A percentile compares a stretch with the other conserved stretches of the same genome.
Evolutionary conservation across 106 monocot species (phyloP).

Genomic region (Apostasia ramifera): DNA sequence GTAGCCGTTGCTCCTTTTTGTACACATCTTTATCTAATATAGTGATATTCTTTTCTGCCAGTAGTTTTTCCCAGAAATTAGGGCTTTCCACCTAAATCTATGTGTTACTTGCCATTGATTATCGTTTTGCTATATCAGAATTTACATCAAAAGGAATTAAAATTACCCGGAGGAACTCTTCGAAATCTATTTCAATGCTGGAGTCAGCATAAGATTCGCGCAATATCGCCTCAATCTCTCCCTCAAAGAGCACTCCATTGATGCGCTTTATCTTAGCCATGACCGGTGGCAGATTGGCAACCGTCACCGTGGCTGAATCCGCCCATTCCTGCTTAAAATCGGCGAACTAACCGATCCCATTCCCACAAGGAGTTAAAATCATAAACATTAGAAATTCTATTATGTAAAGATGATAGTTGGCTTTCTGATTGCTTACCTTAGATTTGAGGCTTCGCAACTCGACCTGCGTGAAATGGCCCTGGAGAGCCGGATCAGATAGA

Average conservation of each 20-base stretch:
- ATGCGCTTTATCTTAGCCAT: slow-evolving; percentile 17
- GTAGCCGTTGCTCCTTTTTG: too few species aligned
- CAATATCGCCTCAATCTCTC: slow-evolving; percentile 10
- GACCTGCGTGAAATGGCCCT: slow-evolving; percentile 89
- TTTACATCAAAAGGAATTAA: too few species aligned
- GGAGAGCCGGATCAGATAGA: slow-evolving; percentile 84
- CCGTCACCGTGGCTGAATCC: slow-evolving; percentile 3
- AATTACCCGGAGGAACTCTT: slow-evolving; percentile 16
- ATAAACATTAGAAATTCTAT: background rate
- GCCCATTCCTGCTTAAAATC: slow-evolving; percentile 3
- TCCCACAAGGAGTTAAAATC: background rate
- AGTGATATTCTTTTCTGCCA: too few species aligned
- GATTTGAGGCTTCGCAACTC: slow-evolving; percentile 75
- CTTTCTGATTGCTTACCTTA: slow-evolving; percentile 41
- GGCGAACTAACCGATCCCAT: slow-evolving; percentile 2
- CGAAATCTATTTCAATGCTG: slow-evolving; percentile 17
- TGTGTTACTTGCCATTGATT: too few species aligned
- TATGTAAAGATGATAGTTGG: background rate
- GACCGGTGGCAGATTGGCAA: slow-evolving; percentile 13
- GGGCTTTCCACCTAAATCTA: too few species aligned
- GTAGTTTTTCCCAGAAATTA: too few species aligned
- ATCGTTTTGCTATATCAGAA: too few species aligned
- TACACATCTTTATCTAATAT: too few species aligned
- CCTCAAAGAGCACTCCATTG: slow-evolving; percentile 11
- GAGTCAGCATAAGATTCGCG: slow-evolving; percentile 11